These are phyloP conservation scores for Afroboletus lepidellus DNA, from an alignment of 1,284 basidiomycete species.

Conservation along the genomic window DNA sequence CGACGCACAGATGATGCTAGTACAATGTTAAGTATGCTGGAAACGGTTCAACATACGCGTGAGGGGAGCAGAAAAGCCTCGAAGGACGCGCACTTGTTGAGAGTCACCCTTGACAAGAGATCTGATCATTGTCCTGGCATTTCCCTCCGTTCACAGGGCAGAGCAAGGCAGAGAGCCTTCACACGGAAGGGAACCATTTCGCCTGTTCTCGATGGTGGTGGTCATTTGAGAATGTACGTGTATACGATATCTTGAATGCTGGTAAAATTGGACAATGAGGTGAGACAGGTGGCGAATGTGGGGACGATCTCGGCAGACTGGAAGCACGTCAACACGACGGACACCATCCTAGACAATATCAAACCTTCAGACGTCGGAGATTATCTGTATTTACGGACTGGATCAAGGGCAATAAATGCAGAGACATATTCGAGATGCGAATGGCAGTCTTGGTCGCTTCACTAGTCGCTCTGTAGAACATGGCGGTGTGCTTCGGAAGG, in stretches of 20 bases:
- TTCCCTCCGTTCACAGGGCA: slow-evolving; percentile 19
- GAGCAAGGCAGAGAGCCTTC: slow-evolving; percentile 29
- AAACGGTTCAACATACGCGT: not conserved
- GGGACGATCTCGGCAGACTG: slow-evolving; percentile 22
- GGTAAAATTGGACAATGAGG: slow-evolving; percentile 34
- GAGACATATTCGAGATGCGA: slow-evolving; percentile 2
- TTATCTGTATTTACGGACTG: slow-evolving; percentile 3
- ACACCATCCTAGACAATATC: slow-evolving; percentile 24
- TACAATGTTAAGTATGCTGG: not conserved
- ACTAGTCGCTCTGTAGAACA: not conserved
- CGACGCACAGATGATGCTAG: not conserved
- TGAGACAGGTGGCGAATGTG: slow-evolving; percentile 33
- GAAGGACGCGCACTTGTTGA: not conserved
- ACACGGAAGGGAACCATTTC: slow-evolving; percentile 28
- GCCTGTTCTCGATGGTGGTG: slow-evolving; percentile 25
- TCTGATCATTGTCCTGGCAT: not conserved
- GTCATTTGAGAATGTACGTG: slow-evolving; percentile 21
- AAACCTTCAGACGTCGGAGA: not conserved
- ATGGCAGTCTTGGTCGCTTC: not conserved
- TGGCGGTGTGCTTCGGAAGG: not conserved
- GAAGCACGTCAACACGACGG: slow-evolving; percentile 4
- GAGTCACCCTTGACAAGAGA: not conserved
- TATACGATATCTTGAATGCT: slow-evolving; percentile 27
- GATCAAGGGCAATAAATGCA: slow-evolving; percentile 9
- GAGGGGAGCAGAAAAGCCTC: not conserved